phyloP scores from a whole-genome alignment of 2,329 filamentous ascomycete species.

The Fusarium nematophilum region DNA sequence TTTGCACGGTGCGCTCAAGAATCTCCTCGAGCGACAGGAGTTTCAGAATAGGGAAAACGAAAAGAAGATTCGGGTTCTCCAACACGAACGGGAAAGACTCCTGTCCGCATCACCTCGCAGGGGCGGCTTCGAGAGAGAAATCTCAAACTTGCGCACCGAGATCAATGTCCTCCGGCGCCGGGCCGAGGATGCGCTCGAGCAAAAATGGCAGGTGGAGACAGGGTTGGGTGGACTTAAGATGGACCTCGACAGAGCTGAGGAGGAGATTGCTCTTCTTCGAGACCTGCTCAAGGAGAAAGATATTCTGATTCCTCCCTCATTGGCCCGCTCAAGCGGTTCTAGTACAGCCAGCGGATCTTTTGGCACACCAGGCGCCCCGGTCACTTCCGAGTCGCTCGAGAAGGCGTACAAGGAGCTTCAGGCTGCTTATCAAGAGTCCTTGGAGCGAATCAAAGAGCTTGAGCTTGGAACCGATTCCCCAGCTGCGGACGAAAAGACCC shows the following conservation, averaged over 20 bases:
- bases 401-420: slow-evolving; percentile 81
- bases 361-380: slow-evolving; percentile 53
- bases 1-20: slow-evolving; percentile 86
- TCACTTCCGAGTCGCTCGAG: slow-evolving; percentile 78
- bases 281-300: slow-evolving; percentile 84
- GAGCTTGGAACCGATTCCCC: slow-evolving; percentile 59
- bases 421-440: slow-evolving; percentile 73
- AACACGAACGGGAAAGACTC: slow-evolving; percentile 81
- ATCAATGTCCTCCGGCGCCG: slow-evolving; percentile 85
- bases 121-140: slow-evolving; percentile 85
- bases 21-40: slow-evolving; percentile 85
- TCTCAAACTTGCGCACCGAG: slow-evolving; percentile 82
- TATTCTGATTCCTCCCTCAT: slow-evolving; percentile 75
- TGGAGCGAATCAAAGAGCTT: slow-evolving; percentile 74
- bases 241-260: slow-evolving; percentile 94
- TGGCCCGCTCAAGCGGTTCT: slow-evolving; percentile 57
- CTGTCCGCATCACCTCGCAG: slow-evolving; percentile 76
- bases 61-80: slow-evolving; percentile 81
- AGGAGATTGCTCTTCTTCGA: slow-evolving; percentile 88
- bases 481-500: slow-evolving; percentile 66
- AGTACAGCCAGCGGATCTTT: slow-evolving; percentile 42
- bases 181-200: slow-evolving; percentile 92
- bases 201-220: slow-evolving; percentile 97
- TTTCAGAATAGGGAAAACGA: slow-evolving; percentile 85
- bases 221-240: slow-evolving; percentile 90